A percentile compares a stretch with the other conserved stretches of the same genome.
These are phyloP conservation scores for Wallacemonas sp. DNA, from an alignment of 208 protist genomes.

Conservation along the genomic window DNA sequence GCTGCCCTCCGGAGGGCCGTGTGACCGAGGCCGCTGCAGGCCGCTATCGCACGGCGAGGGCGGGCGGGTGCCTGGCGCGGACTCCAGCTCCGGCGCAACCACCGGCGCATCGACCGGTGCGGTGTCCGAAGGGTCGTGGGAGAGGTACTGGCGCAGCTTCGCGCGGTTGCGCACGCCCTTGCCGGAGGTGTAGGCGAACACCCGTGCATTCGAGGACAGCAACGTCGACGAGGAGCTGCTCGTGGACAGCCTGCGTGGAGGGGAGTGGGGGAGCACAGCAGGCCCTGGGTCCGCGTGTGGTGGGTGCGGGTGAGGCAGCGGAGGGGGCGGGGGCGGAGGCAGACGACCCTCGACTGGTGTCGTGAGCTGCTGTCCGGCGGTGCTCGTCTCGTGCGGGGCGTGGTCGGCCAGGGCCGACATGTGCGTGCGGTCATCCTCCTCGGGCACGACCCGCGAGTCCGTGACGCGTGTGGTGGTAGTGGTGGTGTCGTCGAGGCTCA, in stretches of 20 bases:
- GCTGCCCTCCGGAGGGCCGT: neutral
- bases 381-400: no score
- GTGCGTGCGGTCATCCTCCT: no score
- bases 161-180: neutral
- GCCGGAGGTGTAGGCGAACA: slow-evolving; percentile 1
- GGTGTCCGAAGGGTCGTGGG: neutral
- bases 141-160: slow-evolving; percentile 13
- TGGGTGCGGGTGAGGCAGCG: neutral
- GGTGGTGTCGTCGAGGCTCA: neutral
- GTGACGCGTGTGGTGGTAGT: neutral
- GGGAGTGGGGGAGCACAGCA: no score
- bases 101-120: neutral
- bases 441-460: neutral
- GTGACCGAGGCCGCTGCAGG: neutral
- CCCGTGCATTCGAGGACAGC: neutral
- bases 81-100: neutral
- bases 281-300: no score
- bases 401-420: no score
- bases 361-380: no score
- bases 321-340: no score
- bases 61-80: neutral
- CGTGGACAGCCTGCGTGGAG: neutral
- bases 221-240: neutral
- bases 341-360: no score
- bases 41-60: neutral